Evolutionary conservation across 495 filamentous ascomycete species (phyloP).

Genomic region (Neurospora sp.): DNA sequence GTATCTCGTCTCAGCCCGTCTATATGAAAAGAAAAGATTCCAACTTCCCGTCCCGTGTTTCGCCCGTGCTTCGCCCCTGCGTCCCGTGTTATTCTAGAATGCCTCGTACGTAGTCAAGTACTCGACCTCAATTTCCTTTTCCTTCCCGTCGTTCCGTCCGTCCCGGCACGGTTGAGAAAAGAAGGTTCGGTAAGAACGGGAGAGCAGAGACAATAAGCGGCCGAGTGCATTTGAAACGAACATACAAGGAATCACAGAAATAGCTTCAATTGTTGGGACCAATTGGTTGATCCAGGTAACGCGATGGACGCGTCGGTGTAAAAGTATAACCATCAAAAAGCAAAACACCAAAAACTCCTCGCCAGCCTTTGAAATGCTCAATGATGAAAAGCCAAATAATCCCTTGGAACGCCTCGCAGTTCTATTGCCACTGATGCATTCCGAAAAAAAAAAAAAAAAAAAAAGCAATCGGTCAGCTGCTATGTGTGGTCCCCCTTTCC

Average conservation of each 20-base stretch:
- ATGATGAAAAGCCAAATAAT: neutral
- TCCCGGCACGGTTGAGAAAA: neutral
- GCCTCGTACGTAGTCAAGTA: neutral
- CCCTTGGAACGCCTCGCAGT: neutral
- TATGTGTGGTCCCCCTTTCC: neutral
- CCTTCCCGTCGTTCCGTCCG: neutral
- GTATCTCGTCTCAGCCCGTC: neutral
- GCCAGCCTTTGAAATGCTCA: neutral
- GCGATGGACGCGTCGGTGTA: neutral
- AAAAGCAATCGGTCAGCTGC: neutral
- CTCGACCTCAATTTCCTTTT: neutral
- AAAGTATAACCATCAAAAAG: neutral
- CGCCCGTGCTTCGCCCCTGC: neutral
- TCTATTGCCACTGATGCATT: neutral
- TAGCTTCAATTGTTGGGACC: neutral
- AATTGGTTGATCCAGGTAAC: neutral
- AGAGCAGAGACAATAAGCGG: neutral
- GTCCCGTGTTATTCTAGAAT: neutral
- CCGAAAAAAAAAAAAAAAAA: neutral
- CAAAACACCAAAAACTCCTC: neutral
- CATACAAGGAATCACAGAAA: neutral
- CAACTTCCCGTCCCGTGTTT: neutral
- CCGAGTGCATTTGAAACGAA: neutral
- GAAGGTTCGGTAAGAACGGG: neutral
- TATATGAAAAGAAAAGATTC: too few species aligned